Percentiles rank a stretch among this genome's conserved stretches.
These are phyloP conservation scores for Cystobasidium ongulense DNA, from an alignment of 768 basidiomycete species.

Conservation along the genomic window DNA sequence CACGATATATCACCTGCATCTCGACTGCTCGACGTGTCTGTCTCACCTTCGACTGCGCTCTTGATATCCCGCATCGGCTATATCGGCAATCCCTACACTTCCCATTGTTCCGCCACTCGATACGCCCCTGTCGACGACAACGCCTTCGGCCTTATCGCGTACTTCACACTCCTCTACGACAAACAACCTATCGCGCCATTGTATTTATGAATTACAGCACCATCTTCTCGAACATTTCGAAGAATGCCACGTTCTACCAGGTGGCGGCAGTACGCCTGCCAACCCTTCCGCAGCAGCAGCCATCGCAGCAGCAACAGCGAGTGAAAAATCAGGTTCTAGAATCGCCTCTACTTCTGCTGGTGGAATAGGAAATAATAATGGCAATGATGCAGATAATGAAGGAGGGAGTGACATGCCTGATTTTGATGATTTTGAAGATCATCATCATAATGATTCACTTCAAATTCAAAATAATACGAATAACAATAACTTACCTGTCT, in stretches of 20 bases:
- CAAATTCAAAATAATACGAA: background rate
- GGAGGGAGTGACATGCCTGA: constrained; percentile 9
- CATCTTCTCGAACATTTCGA: constrained; percentile 88
- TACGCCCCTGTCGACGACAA: background rate
- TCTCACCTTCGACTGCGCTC: no score
- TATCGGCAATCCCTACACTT: background rate
- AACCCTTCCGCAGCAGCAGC: constrained; percentile 31
- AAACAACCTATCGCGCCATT: background rate
- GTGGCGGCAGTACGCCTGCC: constrained; percentile 31
- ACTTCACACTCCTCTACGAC: background rate
- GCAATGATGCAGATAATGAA: constrained; percentile 8
- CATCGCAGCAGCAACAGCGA: constrained; percentile 34
- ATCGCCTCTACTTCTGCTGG: background rate
- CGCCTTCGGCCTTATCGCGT: background rate
- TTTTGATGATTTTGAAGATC: constrained; percentile 29
- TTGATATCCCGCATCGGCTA: background rate
- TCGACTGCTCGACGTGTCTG: no score
- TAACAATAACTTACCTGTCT: background rate
- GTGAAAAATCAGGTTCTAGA: background rate
- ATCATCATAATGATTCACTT: background rate
- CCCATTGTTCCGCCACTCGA: background rate
- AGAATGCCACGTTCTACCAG: constrained; percentile 63
- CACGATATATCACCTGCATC: no score
- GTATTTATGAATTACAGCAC: constrained; percentile 50
- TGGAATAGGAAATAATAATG: background rate